phyloP scores from a whole-genome alignment of 768 basidiomycete species.

The Boletus reticulatus region DNA sequence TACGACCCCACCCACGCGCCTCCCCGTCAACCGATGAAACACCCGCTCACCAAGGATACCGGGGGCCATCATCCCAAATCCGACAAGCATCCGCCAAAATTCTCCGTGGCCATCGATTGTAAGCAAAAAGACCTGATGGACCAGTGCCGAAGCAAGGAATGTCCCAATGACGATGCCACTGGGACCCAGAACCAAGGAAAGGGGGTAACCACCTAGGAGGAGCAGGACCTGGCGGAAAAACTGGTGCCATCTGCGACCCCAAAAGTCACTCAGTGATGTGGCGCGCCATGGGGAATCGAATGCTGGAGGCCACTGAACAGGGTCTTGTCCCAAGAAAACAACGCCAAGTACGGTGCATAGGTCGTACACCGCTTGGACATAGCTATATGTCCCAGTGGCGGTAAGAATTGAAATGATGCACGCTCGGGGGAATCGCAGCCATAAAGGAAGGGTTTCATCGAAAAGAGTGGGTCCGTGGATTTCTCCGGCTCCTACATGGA shows the following conservation, averaged over 20 bases:
- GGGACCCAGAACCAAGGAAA: neutral
- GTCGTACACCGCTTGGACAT: neutral
- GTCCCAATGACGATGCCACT: neutral
- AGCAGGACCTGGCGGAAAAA: neutral
- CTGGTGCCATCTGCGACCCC: conserved; percentile 5
- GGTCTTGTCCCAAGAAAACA: neutral
- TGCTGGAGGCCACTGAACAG: conserved; percentile 1
- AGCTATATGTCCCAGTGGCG: neutral
- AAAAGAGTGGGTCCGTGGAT: neutral
- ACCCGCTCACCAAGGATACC: neutral
- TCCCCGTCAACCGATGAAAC: neutral
- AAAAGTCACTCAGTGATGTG: neutral
- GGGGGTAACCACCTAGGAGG: neutral
- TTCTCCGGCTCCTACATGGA: neutral
- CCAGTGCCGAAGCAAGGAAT: neutral
- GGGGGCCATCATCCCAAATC: conserved; percentile 4
- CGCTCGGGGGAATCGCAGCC: neutral
- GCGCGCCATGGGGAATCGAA: conserved; percentile 1
- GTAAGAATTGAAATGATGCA: neutral
- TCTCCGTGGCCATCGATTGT: neutral
- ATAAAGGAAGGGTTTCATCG: neutral
- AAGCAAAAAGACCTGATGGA: neutral
- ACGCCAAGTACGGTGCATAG: neutral
- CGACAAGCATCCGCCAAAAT: neutral
- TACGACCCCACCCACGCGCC: neutral